Percentiles rank a stretch among this genome's conserved stretches.
phyloP scores from a whole-genome alignment of 1,284 basidiomycete species.

The Boletus sp. region DNA sequence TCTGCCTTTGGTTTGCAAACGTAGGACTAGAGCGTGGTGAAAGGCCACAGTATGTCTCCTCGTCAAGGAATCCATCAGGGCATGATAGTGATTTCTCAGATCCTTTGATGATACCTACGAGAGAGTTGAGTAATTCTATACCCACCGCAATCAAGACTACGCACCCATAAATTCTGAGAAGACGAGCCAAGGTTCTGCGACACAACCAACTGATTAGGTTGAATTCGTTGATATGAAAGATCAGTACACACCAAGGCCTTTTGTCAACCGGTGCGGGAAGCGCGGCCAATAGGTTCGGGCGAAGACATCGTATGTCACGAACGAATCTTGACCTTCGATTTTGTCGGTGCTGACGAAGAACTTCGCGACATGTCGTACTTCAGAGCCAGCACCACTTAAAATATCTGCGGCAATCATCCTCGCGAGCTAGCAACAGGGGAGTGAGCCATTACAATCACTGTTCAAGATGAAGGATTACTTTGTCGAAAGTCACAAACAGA shows the following conservation, averaged over 20 bases:
- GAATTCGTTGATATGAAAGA: not conserved
- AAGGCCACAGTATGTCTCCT: conserved; percentile 45
- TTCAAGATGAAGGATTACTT: conserved; percentile 38
- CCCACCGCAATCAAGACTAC: not conserved
- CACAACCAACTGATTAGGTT: not conserved
- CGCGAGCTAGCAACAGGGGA: conserved; percentile 4
- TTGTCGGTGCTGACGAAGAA: conserved; percentile 20
- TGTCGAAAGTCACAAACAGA: conserved; percentile 5
- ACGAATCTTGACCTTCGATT: conserved; percentile 15
- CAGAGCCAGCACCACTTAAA: conserved; percentile 6
- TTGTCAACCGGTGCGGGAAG: conserved; percentile 55
- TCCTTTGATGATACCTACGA: conserved; percentile 64
- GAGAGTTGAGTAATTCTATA: not conserved
- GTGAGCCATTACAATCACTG: not conserved
- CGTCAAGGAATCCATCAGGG: conserved; percentile 42
- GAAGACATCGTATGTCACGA: conserved; percentile 55
- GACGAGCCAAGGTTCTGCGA: conserved; percentile 57
- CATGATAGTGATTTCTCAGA: conserved; percentile 48
- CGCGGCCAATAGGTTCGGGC: conserved; percentile 60
- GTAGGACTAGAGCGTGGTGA: conserved; percentile 53
- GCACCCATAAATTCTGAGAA: conserved; percentile 67
- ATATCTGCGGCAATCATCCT: conserved; percentile 26
- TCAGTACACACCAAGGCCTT: conserved; percentile 48
- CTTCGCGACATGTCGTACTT: conserved; percentile 6
- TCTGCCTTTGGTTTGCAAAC: conserved; percentile 50